These are phyloP conservation scores for Penicillium goetzii DNA, from an alignment of 495 filamentous ascomycete species.

Conservation along the genomic window DNA sequence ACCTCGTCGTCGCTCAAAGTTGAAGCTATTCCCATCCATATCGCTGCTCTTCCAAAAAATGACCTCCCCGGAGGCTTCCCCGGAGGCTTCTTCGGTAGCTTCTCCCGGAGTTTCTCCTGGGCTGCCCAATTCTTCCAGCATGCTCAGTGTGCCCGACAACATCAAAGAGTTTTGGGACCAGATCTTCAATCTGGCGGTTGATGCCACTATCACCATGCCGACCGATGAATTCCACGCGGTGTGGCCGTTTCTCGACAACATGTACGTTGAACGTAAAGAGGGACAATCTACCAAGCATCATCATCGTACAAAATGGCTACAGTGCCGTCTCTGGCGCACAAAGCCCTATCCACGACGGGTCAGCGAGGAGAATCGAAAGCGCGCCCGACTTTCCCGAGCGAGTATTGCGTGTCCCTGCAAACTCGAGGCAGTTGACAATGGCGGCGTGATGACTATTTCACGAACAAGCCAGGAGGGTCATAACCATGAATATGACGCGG, in stretches of 20 bases:
- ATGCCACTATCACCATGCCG: background rate
- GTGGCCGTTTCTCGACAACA: constrained; percentile 2
- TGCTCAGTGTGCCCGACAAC: background rate
- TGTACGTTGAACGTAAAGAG: background rate
- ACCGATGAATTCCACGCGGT: background rate
- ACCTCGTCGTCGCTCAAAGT: background rate
- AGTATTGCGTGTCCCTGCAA: background rate
- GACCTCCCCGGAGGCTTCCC: background rate
- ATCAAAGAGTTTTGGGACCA: background rate
- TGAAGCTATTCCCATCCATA: background rate
- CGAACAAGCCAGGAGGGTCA: background rate
- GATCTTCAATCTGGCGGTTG: background rate
- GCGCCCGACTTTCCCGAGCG: background rate
- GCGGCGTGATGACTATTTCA: background rate
- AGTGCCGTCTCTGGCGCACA: background rate
- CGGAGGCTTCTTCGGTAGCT: background rate
- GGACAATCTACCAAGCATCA: background rate
- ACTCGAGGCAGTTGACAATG: background rate
- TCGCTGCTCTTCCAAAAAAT: too few relatives aligned
- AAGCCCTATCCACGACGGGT: background rate
- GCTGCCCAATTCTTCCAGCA: background rate
- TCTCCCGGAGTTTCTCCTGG: background rate
- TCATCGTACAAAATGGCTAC: background rate
- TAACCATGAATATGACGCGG: background rate
- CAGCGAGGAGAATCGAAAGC: background rate